phyloP scores from a whole-genome alignment of 2,329 filamentous ascomycete genomes.

The Fusarium virguliforme region DNA sequence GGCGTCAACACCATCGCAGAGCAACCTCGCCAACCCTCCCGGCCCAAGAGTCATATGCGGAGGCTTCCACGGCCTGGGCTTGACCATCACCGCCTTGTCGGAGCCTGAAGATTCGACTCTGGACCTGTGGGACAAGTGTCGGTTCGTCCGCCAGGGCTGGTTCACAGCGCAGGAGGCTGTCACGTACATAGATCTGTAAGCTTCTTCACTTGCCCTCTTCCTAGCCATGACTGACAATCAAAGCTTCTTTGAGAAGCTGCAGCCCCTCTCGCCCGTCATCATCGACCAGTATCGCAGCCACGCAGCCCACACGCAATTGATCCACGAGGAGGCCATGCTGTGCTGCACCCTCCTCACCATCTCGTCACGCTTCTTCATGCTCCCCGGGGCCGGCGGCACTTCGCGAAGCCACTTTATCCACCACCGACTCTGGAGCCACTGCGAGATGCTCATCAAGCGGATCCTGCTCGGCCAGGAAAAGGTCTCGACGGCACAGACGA shows the following conservation, averaged over 20 bases:
- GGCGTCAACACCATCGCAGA: slow-evolving; percentile 23
- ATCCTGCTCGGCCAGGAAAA: slow-evolving; percentile 46
- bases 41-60: slow-evolving; percentile 16
- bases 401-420: slow-evolving; percentile 43
- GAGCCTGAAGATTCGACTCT: slow-evolving; percentile 42
- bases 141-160: slow-evolving; percentile 49
- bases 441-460: slow-evolving; percentile 42
- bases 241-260: slow-evolving; percentile 31
- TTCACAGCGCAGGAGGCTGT: slow-evolving; percentile 51
- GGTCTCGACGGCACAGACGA: slow-evolving; percentile 41
- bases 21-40: background rate
- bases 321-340: slow-evolving; percentile 43
- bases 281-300: slow-evolving; percentile 33
- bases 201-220: too few species aligned
- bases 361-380: slow-evolving; percentile 44
- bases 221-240: background rate
- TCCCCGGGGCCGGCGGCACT: slow-evolving; percentile 41
- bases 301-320: slow-evolving; percentile 26
- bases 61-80: slow-evolving; percentile 23
- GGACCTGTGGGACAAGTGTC: slow-evolving; percentile 48
- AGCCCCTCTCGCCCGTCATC: slow-evolving; percentile 16
- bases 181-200: slow-evolving; percentile 48
- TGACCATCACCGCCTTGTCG: slow-evolving; percentile 35
- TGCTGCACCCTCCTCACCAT: slow-evolving; percentile 46
- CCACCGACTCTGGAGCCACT: slow-evolving; percentile 43